Evolutionary conservation across 345 rosid species (phyloP).

Genomic region (Hypericum perforatum): DNA sequence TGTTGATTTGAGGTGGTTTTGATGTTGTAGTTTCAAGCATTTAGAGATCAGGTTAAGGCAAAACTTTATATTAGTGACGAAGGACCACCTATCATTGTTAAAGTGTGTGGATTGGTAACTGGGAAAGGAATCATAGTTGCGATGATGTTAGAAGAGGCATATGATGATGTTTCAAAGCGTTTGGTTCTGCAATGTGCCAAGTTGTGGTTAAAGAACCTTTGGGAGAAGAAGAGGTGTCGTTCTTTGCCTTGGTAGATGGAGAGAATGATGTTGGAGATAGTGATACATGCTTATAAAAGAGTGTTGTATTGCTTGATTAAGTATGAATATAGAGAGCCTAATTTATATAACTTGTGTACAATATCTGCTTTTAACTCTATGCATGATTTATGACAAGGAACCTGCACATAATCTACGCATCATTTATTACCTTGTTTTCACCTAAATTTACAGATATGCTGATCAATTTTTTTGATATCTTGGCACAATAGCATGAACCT

Average conservation of each 20-base stretch:
- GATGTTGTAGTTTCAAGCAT: slow-evolving; percentile 53
- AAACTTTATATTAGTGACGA: slow-evolving; percentile 60
- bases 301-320: no score
- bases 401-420: no score
- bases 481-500: no score
- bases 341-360: no score
- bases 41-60: slow-evolving; percentile 56
- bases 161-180: slow-evolving; percentile 80
- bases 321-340: no score
- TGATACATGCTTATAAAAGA: slow-evolving; percentile 77
- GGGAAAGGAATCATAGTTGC: slow-evolving; percentile 94
- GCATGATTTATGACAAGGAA: no score
- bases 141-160: slow-evolving; percentile 66
- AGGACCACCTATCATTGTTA: slow-evolving; percentile 74
- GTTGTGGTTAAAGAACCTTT: slow-evolving; percentile 70
- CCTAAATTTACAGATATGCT: no score
- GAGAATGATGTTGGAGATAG: slow-evolving; percentile 93
- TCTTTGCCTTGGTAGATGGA: slow-evolving; percentile 89
- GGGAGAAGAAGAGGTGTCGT: slow-evolving; percentile 94
- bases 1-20: background rate
- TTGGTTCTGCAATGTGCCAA: slow-evolving; percentile 76
- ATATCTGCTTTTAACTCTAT: no score
- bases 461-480: no score
- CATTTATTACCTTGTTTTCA: no score
- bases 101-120: slow-evolving; percentile 95